phyloP scores from a whole-genome alignment of 495 filamentous ascomycete species.

The Hamigera avellanea region DNA sequence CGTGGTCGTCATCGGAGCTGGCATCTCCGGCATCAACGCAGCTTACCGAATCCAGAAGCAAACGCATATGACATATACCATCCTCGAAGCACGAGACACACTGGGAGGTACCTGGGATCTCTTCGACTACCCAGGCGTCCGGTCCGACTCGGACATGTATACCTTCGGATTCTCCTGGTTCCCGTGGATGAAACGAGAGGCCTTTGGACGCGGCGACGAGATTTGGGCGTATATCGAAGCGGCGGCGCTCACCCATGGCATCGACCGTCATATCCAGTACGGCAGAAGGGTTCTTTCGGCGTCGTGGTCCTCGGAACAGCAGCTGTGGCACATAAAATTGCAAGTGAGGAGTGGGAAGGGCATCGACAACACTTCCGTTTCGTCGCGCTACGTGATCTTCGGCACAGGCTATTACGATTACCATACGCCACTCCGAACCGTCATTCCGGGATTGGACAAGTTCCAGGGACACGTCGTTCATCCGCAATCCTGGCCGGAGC shows the following conservation, averaged over 20 bases:
- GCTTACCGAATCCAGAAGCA: constrained; percentile 56
- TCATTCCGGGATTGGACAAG: constrained; percentile 30
- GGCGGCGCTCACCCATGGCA: constrained; percentile 44
- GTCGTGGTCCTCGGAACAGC: constrained; percentile 48
- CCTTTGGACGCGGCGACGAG: constrained; percentile 46
- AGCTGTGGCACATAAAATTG: constrained; percentile 50
- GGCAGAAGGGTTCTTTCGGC: constrained; percentile 41
- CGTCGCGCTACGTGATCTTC: constrained; percentile 16
- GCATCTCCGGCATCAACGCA: constrained; percentile 55
- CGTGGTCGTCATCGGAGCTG: constrained; percentile 49
- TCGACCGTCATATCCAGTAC: constrained; percentile 50
- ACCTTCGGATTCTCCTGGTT: constrained; percentile 59
- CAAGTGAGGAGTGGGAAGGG: constrained; percentile 10
- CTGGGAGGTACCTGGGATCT: constrained; percentile 66
- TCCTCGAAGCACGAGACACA: constrained; percentile 48
- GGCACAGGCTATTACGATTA: constrained; percentile 35
- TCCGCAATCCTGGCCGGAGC: constrained; percentile 41
- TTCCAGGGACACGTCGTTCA: constrained; percentile 37
- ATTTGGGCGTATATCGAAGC: constrained; percentile 56
- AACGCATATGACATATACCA: constrained; percentile 38
- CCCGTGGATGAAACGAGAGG: constrained; percentile 46
- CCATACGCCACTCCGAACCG: constrained; percentile 37
- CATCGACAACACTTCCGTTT: not conserved
- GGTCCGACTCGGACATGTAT: constrained; percentile 55
- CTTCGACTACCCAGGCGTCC: constrained; percentile 59